phyloP scores from a whole-genome alignment of 176 grass and related monocot species.

The Lolium perenne region DNA sequence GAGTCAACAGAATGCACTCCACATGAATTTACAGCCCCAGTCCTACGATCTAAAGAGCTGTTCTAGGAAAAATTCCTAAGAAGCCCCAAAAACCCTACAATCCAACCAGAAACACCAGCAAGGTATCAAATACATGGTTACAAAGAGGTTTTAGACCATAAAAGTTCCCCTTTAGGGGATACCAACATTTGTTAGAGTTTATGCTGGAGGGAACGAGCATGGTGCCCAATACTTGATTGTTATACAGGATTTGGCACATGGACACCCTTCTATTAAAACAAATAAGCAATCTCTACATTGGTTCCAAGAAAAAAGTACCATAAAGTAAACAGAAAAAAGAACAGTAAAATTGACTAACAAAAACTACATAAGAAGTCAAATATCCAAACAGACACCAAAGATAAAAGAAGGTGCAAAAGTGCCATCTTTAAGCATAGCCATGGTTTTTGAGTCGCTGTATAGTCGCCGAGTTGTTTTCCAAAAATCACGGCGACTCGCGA shows the following conservation, averaged over 20 bases:
- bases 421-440: slow-evolving; percentile 26
- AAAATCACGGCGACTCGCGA: too few relatives aligned
- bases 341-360: background rate
- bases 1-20: background rate
- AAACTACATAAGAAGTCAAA: background rate
- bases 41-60: background rate
- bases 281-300: background rate
- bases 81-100: background rate
- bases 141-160: background rate
- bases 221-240: background rate
- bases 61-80: background rate
- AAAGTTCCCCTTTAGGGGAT: background rate
- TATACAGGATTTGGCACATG: background rate
- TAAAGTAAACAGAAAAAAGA: background rate
- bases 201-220: background rate
- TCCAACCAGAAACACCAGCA: background rate
- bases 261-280: background rate
- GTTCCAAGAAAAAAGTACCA: slow-evolving; percentile 15
- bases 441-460: too few relatives aligned
- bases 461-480: too few relatives aligned
- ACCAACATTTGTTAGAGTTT: slow-evolving; percentile 4
- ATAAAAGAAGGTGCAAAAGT: slow-evolving; percentile 44
- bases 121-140: background rate
- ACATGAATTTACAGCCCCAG: background rate
- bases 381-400: slow-evolving; percentile 10